A percentile compares a stretch with the other conserved stretches of the same genome.
phyloP scores from a whole-genome alignment of 2,329 filamentous ascomycete species.

The Paecilomyces formosus region DNA sequence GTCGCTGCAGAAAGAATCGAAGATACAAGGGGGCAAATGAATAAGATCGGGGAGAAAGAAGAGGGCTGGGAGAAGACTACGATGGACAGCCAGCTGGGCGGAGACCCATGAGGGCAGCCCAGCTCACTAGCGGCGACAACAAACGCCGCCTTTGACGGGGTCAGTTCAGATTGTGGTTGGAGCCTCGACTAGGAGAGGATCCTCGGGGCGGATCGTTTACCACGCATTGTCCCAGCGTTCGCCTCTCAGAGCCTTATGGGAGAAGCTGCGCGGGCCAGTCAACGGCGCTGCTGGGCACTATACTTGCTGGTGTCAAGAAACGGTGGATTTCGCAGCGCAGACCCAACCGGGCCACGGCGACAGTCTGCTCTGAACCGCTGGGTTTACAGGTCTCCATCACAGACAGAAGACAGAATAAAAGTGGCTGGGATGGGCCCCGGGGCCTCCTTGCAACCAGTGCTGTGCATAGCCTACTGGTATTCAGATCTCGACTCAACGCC shows the following conservation, averaged over 20 bases:
- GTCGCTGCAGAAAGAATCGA: neutral
- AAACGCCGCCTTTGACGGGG: constrained; percentile 1
- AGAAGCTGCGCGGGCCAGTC: neutral
- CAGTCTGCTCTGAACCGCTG: neutral
- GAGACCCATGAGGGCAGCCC: constrained; percentile 16
- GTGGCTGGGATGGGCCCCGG: neutral
- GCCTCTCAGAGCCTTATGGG: neutral
- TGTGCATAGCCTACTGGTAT: neutral
- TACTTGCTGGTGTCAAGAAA: neutral
- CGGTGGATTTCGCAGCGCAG: neutral
- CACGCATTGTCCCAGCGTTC: neutral
- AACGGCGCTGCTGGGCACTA: constrained; percentile 6
- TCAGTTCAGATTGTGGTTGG: neutral
- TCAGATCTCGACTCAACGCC: neutral
- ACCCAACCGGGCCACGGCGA: neutral
- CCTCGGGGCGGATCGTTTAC: constrained; percentile 1
- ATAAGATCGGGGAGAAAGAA: constrained; percentile 5
- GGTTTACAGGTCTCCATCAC: neutral
- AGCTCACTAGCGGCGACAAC: constrained; percentile 11
- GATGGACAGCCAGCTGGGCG: constrained; percentile 7
- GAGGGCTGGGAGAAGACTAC: constrained; percentile 4
- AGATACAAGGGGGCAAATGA: neutral
- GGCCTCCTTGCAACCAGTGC: neutral
- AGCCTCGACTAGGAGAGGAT: neutral
- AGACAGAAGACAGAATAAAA: neutral